Base-by-base conservation (phyloP, 2,329 filamentous ascomycete genomes). In the Verticillium dahliae region DNA sequence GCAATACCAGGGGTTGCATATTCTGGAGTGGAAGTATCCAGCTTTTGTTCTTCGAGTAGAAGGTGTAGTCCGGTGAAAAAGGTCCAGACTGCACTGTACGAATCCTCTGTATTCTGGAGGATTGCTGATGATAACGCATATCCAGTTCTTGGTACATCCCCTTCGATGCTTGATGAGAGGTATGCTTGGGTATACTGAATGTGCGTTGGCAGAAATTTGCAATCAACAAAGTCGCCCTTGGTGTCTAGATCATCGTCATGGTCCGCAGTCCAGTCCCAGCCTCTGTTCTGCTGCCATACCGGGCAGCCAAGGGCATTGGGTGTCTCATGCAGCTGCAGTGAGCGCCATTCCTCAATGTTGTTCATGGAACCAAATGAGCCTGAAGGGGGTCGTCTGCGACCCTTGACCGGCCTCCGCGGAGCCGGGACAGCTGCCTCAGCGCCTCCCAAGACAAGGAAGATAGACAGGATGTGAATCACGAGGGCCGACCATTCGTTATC, bases 41-140 rank as follows among this genome's bases (percentile, higher is more conserved):
- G 82, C 71, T 96, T 98, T 65, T 90, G 83, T 72, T 99, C 95
- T 72, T 99, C 94, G 0, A 90, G 83, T n/a, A 96, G 78, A 3
- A 98, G 80, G 75, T 99, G 95, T 13, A 99, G 79, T 1, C 85
- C 89, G 65, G 96, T 79, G 41, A 94, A 83, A 59, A 90, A 81
- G 69, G 90, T 84, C 71, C 89, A 78, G 38, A 90, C 81, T 60
- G 86, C 76, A 69, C 81, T 87, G 61, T 83, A 80, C 54, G 86
- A 83, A 58, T 81, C 80, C 61, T 85, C 84, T 41, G 82, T 77
- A 60, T 80, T 83, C 59, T 81, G 76, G 57, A 74, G 74, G 2
- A 76, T 62, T 2, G 82, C 84, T 0, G 87, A 90, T 34, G 90
- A 89, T 60, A 93, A 78, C 69, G 87, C 90, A 1, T 89, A 88